Conservation (phyloP, 169 alveolate species). For the Plasmodium falciparum region DNA sequence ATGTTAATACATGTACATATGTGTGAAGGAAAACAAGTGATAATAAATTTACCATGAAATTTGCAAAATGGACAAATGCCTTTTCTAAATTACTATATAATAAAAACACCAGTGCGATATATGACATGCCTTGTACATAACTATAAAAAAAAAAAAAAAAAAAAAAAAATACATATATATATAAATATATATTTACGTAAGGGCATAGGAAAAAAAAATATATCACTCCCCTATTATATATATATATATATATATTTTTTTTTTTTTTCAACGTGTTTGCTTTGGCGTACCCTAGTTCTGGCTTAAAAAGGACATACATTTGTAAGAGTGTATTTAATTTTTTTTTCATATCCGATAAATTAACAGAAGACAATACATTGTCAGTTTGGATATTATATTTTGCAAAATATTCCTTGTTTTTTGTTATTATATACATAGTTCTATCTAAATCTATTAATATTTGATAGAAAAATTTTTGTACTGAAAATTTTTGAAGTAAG, state of each 20-base stretch:
- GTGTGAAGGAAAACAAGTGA: not conserved
- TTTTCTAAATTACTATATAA: conserved; percentile 54
- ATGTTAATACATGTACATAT: not conserved
- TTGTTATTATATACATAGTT: conserved; percentile 65
- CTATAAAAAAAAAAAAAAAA: not conserved
- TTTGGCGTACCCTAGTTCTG: conserved; percentile 57
- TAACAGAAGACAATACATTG: conserved; percentile 18
- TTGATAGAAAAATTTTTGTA: conserved; percentile 70
- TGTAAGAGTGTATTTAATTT: conserved; percentile 59
- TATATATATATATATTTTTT: not conserved
- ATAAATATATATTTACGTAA: not conserved
- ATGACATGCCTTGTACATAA: conserved; percentile 74
- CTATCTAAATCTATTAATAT: conserved; percentile 70
- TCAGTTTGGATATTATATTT: conserved; percentile 15
- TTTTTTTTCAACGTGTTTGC: not conserved
- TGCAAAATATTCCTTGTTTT: conserved; percentile 52
- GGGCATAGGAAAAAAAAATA: not conserved
- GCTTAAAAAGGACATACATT: conserved; percentile 73
- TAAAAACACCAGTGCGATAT: conserved; percentile 64
- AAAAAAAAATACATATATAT: not conserved
- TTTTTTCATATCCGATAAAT: conserved; percentile 40
- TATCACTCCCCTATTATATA: not conserved
- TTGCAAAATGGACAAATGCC: conserved; percentile 74
- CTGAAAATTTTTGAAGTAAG: conserved; percentile 34
- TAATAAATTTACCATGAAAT: conserved; percentile 50